Base-by-base conservation (phyloP, 1,284 basidiomycete genomes). In the Cerrena zonata region DNA sequence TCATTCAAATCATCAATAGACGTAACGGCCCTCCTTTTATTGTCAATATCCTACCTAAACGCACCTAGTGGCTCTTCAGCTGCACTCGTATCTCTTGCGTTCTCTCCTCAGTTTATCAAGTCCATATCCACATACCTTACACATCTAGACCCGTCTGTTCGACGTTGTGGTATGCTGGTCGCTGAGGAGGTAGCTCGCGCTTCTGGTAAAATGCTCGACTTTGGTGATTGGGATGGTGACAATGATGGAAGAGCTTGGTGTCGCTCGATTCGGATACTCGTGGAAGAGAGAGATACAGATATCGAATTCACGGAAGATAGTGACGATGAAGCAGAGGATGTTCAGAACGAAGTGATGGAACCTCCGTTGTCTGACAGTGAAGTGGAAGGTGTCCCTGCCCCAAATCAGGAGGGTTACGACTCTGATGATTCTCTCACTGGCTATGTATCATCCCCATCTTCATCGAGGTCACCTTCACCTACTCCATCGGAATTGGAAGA, bases 161-260 rank as follows among this genome's bases (percentile, higher is more conserved):
- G 94, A 2, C 77, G 86, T n/a, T 86, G 92, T 56, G 95, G 95
- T 2, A 96, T 98, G 94, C 77, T 98, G 11, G 82, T 84, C 0
- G 95, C 91, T 0, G 95, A 99, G 66, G 71, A 88, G 46, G 76
- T 89, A 12, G 86, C 89, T 1, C 66, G 71, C 5, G 69, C 72
- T 30, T 71, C 74, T 2, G 76, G 81, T 0, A 88, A 86, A 65
- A 75, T 76, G 39, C 74, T 98, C 5, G 75, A 80, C 52, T 98
- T 98, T 56, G 83, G 78, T 0, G 79, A 77, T 38, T 98, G 95
- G 95, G 85, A 89, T 2, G 92, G 88, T 1, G 74, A 79, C 0
- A 84, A 82, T 1, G 76, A 81, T n/a, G 85, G 81, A 3, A 82
- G 73, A 53, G 69, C 69, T 21, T 91, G 89, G 85, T 80, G 80